phyloP scores from a whole-genome alignment of 2,329 filamentous ascomycete species.

The Pestalotiopsis sp. region DNA sequence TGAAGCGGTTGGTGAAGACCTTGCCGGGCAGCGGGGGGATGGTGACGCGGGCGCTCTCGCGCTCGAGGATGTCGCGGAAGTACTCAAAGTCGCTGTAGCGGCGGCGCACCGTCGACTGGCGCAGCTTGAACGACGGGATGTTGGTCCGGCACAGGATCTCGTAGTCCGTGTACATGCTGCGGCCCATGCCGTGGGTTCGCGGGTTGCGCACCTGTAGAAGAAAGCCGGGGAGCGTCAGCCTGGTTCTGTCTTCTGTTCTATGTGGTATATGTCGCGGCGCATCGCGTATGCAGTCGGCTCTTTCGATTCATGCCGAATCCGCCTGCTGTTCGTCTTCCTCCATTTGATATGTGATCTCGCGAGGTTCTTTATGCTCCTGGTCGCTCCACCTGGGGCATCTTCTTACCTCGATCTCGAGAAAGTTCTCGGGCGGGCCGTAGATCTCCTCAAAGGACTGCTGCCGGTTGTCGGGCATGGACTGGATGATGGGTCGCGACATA shows the following conservation, averaged over 20 bases:
- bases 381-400: not conserved
- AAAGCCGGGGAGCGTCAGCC: not conserved
- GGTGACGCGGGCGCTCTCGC: constrained; percentile 89
- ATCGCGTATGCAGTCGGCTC: not conserved
- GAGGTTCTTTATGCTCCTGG: not conserved
- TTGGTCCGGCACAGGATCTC: constrained; percentile 98
- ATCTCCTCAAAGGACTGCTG: constrained; percentile 98
- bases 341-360: not conserved
- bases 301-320: not conserved
- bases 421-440: constrained; percentile 97
- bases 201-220: constrained; percentile 79
- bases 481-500: constrained; percentile 57
- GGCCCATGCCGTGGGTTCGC: constrained; percentile 90
- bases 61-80: constrained; percentile 96
- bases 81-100: constrained; percentile 99
- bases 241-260: no score
- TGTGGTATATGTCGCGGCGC: not conserved
- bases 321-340: not conserved
- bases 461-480: constrained; percentile 72
- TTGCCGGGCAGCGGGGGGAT: constrained; percentile 96
- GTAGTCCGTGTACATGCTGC: constrained; percentile 98
- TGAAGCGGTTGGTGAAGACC: constrained; percentile 97
- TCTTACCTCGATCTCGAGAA: constrained; percentile 92
- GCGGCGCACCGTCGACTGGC: constrained; percentile 82
- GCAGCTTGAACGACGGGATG: constrained; percentile 97